Conservation (phyloP, 805 yeast genomes). For the Candida boidinii region DNA sequence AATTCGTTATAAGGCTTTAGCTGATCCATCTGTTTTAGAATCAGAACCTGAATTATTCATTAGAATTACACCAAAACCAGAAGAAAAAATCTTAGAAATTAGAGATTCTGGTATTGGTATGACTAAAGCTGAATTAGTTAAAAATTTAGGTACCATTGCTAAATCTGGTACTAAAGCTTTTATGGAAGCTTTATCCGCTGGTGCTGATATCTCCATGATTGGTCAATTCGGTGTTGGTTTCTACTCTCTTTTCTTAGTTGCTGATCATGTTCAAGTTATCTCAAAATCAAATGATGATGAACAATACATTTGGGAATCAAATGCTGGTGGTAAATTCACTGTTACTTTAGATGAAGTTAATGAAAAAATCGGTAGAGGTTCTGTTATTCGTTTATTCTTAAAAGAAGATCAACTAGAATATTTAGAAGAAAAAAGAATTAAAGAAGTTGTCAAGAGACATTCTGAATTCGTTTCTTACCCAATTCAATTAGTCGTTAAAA, state of each 20-base stretch:
- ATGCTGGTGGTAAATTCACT: constrained; percentile 99
- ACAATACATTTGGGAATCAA: constrained; percentile 99
- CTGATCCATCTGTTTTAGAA: constrained; percentile 87
- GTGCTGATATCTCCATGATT: constrained; percentile 99
- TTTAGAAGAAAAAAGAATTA: constrained; percentile 98
- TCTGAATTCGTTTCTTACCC: constrained; percentile 99
- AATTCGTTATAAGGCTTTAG: constrained; percentile 92
- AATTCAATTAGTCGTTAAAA: constrained; percentile 94
- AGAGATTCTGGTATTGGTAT: constrained; percentile 99
- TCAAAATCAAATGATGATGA: constrained; percentile 98
- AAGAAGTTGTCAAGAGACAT: constrained; percentile 99
- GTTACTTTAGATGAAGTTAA: constrained; percentile 82
- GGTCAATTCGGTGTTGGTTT: constrained; percentile 99
- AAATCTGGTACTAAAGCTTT: constrained; percentile 99
- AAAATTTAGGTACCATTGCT: constrained; percentile 99
- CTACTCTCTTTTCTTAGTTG: constrained; percentile 98
- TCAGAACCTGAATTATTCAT: constrained; percentile 94
- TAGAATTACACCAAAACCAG: constrained; percentile 96
- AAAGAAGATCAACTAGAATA: constrained; percentile 99
- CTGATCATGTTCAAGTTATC: constrained; percentile 97
- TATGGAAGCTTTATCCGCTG: constrained; percentile 99
- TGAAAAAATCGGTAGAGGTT: constrained; percentile 90
- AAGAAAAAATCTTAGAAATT: constrained; percentile 86
- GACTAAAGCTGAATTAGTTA: constrained; percentile 98
- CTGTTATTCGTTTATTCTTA: constrained; percentile 88